These are phyloP conservation scores for Theileria annulata DNA, from an alignment of 169 alveolate genomes.

Conservation along the genomic window DNA sequence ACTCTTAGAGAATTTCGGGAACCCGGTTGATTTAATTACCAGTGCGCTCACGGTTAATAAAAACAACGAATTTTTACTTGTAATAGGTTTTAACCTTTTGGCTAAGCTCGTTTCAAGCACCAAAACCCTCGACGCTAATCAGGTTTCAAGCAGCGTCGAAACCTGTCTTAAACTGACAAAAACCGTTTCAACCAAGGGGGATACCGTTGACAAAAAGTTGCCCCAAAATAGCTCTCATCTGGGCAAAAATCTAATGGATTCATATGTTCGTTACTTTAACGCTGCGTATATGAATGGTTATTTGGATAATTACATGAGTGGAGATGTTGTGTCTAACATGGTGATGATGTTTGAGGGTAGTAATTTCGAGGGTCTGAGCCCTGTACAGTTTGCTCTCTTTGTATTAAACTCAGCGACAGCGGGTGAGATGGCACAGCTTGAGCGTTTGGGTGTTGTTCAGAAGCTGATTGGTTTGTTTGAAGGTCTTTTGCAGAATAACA, in stretches of 20 bases:
- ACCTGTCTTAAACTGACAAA: slow-evolving; percentile 44
- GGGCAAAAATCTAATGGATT: not conserved
- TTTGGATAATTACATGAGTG: not conserved
- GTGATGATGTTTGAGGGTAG: slow-evolving; percentile 22
- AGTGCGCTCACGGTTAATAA: slow-evolving; percentile 38
- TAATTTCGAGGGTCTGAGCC: slow-evolving; percentile 36
- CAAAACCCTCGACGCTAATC: not conserved
- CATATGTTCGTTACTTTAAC: slow-evolving; percentile 33
- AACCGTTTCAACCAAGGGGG: not conserved
- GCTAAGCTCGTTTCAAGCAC: slow-evolving; percentile 37
- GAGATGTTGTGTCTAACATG: slow-evolving; percentile 45
- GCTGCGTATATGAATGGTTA: slow-evolving; percentile 16
- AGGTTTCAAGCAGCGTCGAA: slow-evolving; percentile 26
- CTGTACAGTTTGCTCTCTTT: slow-evolving; percentile 35
- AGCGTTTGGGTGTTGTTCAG: slow-evolving; percentile 64
- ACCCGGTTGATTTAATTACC: not conserved
- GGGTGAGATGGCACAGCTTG: slow-evolving; percentile 41
- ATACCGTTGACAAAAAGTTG: slow-evolving; percentile 20
- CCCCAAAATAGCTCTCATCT: not conserved
- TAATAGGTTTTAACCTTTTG: slow-evolving; percentile 50
- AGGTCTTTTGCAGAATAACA: slow-evolving; percentile 49
- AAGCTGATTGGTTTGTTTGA: slow-evolving; percentile 68
- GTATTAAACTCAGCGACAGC: slow-evolving; percentile 30
- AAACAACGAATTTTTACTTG: slow-evolving; percentile 42
- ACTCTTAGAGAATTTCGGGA: not conserved